These are phyloP conservation scores for Anthoceros angustus DNA, from an alignment of 225 moss, liverwort and hornwort species.

Conservation along the genomic window DNA sequence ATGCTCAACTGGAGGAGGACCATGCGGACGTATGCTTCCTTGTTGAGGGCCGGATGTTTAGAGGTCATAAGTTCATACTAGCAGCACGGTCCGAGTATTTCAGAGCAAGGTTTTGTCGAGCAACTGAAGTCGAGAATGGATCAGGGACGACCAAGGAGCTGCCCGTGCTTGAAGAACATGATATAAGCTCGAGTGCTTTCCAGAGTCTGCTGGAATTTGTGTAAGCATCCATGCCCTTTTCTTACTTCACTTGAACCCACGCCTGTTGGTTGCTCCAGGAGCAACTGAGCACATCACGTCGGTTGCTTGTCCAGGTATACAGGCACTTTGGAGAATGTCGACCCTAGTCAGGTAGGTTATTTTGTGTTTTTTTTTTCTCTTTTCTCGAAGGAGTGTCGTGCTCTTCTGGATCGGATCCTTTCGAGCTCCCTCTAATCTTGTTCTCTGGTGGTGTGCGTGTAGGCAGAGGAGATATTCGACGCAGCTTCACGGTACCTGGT, in stretches of 20 bases:
- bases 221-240: conserved; percentile 22
- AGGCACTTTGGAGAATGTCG: conserved; percentile 49
- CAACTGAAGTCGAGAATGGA: conserved; percentile 38
- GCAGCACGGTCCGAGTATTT: conserved; percentile 73
- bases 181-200: conserved; percentile 52
- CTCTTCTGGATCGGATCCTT: neutral
- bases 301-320: conserved; percentile 43
- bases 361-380: neutral
- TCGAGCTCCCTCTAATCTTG: no score
- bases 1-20: conserved; percentile 45
- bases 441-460: conserved; percentile 6
- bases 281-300: neutral
- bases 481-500: conserved; percentile 86
- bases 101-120: conserved; percentile 65
- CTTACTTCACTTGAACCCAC: neutral
- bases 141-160: conserved; percentile 15
- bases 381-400: neutral
- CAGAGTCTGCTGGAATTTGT: conserved; percentile 79
- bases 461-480: conserved; percentile 91
- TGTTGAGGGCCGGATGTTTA: conserved; percentile 43
- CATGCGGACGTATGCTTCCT: conserved; percentile 59
- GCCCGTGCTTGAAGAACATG: conserved; percentile 57
- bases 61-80: conserved; percentile 65
- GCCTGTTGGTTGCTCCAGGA: neutral
- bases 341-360: conserved; percentile 49